A percentile compares a stretch with the other conserved stretches of the same genome.
phyloP scores from a whole-genome alignment of 768 basidiomycete species.

The Neoboletus subvelutipes region DNA sequence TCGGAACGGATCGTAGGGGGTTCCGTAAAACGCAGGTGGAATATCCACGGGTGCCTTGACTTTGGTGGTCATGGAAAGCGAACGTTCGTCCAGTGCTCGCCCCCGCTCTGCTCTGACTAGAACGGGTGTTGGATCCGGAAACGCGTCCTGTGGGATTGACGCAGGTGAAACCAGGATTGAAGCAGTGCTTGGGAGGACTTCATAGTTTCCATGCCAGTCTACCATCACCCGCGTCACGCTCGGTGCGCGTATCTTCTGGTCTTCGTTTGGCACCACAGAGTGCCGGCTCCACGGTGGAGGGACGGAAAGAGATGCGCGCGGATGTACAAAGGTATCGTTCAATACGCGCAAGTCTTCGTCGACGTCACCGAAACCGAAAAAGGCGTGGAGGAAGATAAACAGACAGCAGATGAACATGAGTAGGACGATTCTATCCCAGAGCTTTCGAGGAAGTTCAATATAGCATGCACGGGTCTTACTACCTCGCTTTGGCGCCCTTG shows the following conservation, averaged over 20 bases:
- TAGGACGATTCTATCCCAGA: constrained; percentile 25
- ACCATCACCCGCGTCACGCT: constrained; percentile 7
- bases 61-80: not conserved
- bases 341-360: not conserved
- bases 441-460: constrained; percentile 9
- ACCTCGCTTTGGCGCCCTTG: not conserved
- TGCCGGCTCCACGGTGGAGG: not conserved
- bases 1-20: constrained; percentile 24
- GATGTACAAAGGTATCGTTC: not conserved
- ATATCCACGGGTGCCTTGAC: not conserved
- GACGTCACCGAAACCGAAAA: constrained; percentile 22
- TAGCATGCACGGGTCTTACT: not conserved
- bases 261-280: not conserved
- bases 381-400: constrained; percentile 26
- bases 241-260: not conserved
- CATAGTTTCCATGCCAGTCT: constrained; percentile 24
- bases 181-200: constrained; percentile 9
- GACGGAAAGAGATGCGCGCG: not conserved
- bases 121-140: constrained; percentile 22
- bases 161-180: constrained; percentile 1
- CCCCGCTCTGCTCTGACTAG: not conserved
- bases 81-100: not conserved
- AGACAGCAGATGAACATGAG: constrained; percentile 25
- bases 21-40: constrained; percentile 2
- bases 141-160: constrained; percentile 20